Evolutionary conservation across 352 stramenopile species (phyloP), one percentile per base, ranked within the genome.

Genomic region (Phytophthora cryptogea): DNA sequence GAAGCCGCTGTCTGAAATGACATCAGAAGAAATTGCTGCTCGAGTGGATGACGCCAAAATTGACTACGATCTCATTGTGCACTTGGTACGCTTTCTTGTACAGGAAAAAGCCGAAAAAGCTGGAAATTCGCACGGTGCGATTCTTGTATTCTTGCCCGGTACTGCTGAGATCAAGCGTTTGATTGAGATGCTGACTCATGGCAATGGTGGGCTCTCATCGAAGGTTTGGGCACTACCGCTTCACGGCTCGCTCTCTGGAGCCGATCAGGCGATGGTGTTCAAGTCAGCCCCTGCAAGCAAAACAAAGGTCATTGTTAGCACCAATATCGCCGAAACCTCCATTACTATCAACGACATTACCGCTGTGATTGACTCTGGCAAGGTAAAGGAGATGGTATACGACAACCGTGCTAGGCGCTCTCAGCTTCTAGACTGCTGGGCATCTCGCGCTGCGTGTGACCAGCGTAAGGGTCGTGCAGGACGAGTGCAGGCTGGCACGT

Each of bases 11-110:
- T 61, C 52, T 0, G 55, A 76, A 6, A 61, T 86, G 47, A 74
- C 75, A 0, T 62, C 76, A 0, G 52, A 72, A 9, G 71, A 90
- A 54, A 69, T 90, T 32, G 68, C 93, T 16, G 65, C 78, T 32
- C 77, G 86, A 31, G 65, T 97, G 37, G 92, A 98, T 57, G 89
- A 98, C 70, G 83, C 76, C 16, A 71, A 92, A 9, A 97, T 98
- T 28, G 97, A 98, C 70, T 98, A 98, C 68, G 89, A 97, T 42
- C 64, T 98, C 16, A 90, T 96, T 23, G 76, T 84, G n/a, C 72
- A 89, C 30, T 66, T 98, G 13, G 59, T 98, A 14, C 70, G 89
- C 46, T 68, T 95, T 51, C 85, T 98, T 54, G 63, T 70, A 37
- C 45, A 71, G 8, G 66, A 83, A 16, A 69, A 63, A 8, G 9